Evolutionary conservation across 2,329 filamentous ascomycete species (phyloP).

Genomic region (Botryotinia calthae): DNA sequence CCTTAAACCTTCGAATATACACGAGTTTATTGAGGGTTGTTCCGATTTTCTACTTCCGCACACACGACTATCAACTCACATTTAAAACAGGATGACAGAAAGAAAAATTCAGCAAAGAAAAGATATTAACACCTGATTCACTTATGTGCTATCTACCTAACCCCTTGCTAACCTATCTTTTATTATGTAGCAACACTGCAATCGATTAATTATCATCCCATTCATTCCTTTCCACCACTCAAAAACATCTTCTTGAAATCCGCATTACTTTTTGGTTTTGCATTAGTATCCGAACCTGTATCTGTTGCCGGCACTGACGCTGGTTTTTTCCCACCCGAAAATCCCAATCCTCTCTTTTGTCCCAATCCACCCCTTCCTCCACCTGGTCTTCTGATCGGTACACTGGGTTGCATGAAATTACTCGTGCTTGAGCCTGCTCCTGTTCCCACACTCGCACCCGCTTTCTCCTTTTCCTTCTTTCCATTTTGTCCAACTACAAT

Average conservation of each 20-base stretch:
- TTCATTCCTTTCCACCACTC: constrained; percentile 30
- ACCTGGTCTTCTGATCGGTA: constrained; percentile 39
- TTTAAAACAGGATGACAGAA: background rate
- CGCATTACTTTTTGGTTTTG: constrained; percentile 50
- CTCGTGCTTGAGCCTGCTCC: constrained; percentile 39
- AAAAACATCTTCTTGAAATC: constrained; percentile 52
- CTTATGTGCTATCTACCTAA: background rate
- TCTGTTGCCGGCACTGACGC: background rate
- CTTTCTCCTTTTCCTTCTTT: constrained; percentile 23
- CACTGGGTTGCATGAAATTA: constrained; percentile 34
- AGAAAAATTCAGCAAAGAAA: background rate
- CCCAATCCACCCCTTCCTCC: constrained; percentile 41
- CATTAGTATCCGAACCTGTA: constrained; percentile 13
- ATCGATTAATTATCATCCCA: background rate
- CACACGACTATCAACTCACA: background rate
- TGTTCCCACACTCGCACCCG: background rate
- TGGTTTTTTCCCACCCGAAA: constrained; percentile 22
- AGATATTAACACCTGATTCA: constrained; percentile 10
- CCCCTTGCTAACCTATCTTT: background rate
- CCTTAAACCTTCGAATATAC: too few relatives aligned
- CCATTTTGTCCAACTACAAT: constrained; percentile 40
- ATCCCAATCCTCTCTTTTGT: constrained; percentile 40
- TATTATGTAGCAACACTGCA: background rate
- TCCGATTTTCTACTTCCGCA: background rate
- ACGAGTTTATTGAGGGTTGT: background rate